Evolutionary conservation across 78 protist genomes (phyloP).

Genomic region (Dictyostelium intermedium): DNA sequence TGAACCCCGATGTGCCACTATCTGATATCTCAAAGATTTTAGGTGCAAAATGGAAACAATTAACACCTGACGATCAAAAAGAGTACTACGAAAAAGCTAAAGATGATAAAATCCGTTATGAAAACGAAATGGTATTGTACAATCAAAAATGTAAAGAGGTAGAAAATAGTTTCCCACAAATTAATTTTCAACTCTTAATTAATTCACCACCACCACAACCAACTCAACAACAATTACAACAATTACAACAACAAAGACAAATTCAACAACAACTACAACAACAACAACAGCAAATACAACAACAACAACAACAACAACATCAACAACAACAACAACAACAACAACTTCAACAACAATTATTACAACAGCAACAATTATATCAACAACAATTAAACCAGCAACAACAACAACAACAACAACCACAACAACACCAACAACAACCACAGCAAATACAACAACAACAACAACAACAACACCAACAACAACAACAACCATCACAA

Average conservation of each 20-base stretch:
- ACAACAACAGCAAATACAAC: background rate
- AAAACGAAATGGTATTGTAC: slow-evolving; percentile 11
- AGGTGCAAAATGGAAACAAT: slow-evolving; percentile 29
- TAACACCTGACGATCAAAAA: slow-evolving; percentile 25
- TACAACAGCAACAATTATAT: too few relatives aligned
- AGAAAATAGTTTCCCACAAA: background rate
- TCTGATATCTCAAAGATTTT: slow-evolving; percentile 36
- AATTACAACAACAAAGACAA: background rate
- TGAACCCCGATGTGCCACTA: slow-evolving; percentile 5
- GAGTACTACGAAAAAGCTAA: slow-evolving; percentile 9
- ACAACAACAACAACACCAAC: background rate
- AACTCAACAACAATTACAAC: background rate
- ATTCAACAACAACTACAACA: background rate
- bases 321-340: background rate
- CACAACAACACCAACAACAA: background rate
- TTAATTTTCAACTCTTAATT: background rate
- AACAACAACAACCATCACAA: background rate
- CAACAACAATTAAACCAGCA: background rate
- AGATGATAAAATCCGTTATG: slow-evolving; percentile 31
- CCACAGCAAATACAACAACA: background rate
- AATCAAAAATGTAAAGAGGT: background rate
- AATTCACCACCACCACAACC: background rate
- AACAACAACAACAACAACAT: background rate
- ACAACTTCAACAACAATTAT: background rate
- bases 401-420: background rate